These are phyloP conservation scores for Alternaria triticina DNA, from an alignment of 2,329 filamentous ascomycete genomes.

Conservation along the genomic window DNA sequence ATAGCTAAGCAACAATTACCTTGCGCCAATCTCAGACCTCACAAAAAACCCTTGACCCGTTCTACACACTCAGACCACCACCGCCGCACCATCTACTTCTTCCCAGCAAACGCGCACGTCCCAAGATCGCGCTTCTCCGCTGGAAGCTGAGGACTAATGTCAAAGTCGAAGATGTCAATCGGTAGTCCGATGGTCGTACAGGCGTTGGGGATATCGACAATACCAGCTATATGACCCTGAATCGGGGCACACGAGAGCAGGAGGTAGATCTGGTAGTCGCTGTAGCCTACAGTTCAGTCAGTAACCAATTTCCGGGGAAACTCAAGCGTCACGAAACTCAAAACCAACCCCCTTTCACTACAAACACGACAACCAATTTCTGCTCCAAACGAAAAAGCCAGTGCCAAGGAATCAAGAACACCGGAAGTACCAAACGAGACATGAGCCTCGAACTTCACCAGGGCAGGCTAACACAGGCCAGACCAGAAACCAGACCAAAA, in stretches of 20 bases:
- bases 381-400: background rate
- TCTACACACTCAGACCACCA: background rate
- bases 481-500: background rate
- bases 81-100: constrained; percentile 9
- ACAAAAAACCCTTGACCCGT: background rate
- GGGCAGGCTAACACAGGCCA: background rate
- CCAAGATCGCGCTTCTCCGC: constrained; percentile 72
- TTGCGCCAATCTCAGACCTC: background rate
- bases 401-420: background rate
- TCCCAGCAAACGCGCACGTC: constrained; percentile 68
- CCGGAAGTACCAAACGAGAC: background rate
- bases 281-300: constrained; percentile 52
- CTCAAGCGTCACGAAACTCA: background rate
- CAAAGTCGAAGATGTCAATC: constrained; percentile 95
- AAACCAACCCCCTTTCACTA: background rate
- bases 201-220: constrained; percentile 87
- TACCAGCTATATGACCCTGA: constrained; percentile 85
- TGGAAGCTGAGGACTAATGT: constrained; percentile 73
- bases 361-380: background rate
- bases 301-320: background rate
- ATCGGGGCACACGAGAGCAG: constrained; percentile 84
- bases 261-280: constrained; percentile 82
- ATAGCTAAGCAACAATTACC: background rate
- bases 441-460: background rate
- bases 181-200: constrained; percentile 88